phyloP scores from a whole-genome alignment of 345 rosid genomes.

The Brassica rapa region DNA sequence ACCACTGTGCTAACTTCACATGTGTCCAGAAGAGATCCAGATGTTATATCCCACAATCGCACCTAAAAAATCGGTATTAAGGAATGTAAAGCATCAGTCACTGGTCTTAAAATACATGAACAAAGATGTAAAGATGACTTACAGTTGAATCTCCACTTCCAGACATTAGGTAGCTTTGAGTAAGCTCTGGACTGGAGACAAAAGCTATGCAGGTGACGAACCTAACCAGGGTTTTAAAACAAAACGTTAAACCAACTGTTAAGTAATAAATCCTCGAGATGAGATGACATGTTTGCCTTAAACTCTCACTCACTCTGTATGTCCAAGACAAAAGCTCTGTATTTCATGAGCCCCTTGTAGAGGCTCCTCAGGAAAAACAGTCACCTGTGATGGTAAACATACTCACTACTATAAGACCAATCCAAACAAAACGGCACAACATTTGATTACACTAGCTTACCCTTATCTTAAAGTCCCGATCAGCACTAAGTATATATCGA shows the following conservation, averaged over 20 bases:
- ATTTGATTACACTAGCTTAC: constrained; percentile 45
- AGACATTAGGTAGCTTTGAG: constrained; percentile 75
- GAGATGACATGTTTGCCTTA: constrained; percentile 4
- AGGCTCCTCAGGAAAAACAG: constrained; percentile 81
- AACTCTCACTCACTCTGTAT: constrained; percentile 82
- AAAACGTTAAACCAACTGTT: not conserved
- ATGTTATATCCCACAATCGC: constrained; percentile 82
- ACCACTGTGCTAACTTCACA: constrained; percentile 79
- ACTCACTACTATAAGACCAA: constrained; percentile 15
- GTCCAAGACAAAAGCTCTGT: constrained; percentile 95
- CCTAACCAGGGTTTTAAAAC: constrained; percentile 42
- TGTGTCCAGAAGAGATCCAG: constrained; percentile 83
- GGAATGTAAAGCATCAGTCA: not conserved
- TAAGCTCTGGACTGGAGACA: constrained; percentile 49
- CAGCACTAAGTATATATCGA: constrained; percentile 69
- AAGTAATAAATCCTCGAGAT: not conserved
- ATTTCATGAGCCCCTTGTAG: constrained; percentile 91
- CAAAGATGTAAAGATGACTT: constrained; percentile 36
- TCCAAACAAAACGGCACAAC: constrained; percentile 11
- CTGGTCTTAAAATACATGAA: not conserved
- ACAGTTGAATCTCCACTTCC: constrained; percentile 97
- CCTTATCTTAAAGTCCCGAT: constrained; percentile 91
- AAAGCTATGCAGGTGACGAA: constrained; percentile 82
- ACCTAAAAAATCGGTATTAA: constrained; percentile 48
- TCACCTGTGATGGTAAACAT: constrained; percentile 55